phyloP scores from a whole-genome alignment of 495 filamentous ascomycete genomes.

The Aspergillus incahuasiensis region DNA sequence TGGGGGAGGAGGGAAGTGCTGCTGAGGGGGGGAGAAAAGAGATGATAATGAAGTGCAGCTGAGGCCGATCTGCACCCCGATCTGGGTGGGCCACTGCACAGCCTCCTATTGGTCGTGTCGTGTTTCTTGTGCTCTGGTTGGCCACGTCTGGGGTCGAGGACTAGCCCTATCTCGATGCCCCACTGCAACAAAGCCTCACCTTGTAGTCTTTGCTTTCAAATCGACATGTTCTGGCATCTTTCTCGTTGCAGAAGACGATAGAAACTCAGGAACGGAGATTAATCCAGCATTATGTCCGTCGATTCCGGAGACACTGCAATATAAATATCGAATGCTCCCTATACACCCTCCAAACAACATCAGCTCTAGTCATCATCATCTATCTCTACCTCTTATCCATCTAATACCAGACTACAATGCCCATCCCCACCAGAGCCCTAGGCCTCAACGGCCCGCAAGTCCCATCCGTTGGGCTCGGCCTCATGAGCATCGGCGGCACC shows the following conservation, averaged over 20 bases:
- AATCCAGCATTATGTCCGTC: background rate
- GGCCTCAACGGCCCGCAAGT: conserved; percentile 54
- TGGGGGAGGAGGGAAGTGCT: too few relatives aligned
- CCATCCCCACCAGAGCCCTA: conserved; percentile 37
- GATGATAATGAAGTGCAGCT: background rate
- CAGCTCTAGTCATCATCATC: background rate
- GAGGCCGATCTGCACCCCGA: background rate
- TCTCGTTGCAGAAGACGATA: background rate
- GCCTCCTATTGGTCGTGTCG: background rate
- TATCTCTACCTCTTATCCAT: background rate
- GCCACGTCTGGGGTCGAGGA: too few relatives aligned
- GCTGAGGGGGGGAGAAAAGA: too few relatives aligned
- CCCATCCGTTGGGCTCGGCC: conserved; percentile 49
- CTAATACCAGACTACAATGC: background rate
- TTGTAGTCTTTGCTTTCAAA: too few relatives aligned
- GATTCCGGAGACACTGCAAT: background rate
- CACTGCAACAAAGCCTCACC: too few relatives aligned
- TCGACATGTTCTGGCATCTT: too few relatives aligned
- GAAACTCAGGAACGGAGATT: background rate
- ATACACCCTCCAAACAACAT: background rate
- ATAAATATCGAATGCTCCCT: background rate
- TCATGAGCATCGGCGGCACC: conserved; percentile 49
- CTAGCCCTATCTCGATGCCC: too few relatives aligned
- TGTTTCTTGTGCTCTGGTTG: background rate
- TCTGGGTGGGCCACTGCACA: background rate